Evolutionary conservation across 495 filamentous ascomycete species (phyloP).

Genomic region (Talaromyces liani): DNA sequence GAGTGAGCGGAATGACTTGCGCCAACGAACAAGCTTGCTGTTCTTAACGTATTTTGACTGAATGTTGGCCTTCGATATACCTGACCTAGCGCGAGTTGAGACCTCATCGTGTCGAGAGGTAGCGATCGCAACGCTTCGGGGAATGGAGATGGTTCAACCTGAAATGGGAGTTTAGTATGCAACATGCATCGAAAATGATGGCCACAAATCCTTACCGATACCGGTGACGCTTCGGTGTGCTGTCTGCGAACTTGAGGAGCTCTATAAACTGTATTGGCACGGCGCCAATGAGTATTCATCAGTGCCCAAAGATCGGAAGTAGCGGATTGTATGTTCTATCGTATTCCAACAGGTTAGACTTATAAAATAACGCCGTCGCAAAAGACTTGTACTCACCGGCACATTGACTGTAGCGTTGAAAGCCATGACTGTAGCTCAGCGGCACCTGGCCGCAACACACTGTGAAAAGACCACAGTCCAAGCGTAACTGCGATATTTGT

Average conservation of each 20-base stretch:
- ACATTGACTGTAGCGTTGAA: constrained; percentile 36
- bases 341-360: background rate
- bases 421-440: constrained; percentile 40
- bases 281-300: background rate
- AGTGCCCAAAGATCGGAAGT: constrained; percentile 33
- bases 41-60: background rate
- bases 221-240: background rate
- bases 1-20: constrained; percentile 13
- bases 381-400: constrained; percentile 23
- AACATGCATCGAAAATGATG: background rate
- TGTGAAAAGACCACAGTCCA: constrained; percentile 10
- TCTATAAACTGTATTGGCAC: background rate
- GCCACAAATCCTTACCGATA: background rate
- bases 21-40: constrained; percentile 5
- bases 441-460: constrained; percentile 32
- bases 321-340: constrained; percentile 29
- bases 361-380: background rate
- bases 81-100: constrained; percentile 12
- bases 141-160: constrained; percentile 10
- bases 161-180: background rate
- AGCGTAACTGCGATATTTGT: background rate
- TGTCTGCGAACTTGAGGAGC: constrained; percentile 5
- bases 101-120: constrained; percentile 20
- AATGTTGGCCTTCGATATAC: background rate
- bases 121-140: constrained; percentile 24